phyloP scores from a whole-genome alignment of 805 yeast species.

The Zygoascus flipseniorum region DNA sequence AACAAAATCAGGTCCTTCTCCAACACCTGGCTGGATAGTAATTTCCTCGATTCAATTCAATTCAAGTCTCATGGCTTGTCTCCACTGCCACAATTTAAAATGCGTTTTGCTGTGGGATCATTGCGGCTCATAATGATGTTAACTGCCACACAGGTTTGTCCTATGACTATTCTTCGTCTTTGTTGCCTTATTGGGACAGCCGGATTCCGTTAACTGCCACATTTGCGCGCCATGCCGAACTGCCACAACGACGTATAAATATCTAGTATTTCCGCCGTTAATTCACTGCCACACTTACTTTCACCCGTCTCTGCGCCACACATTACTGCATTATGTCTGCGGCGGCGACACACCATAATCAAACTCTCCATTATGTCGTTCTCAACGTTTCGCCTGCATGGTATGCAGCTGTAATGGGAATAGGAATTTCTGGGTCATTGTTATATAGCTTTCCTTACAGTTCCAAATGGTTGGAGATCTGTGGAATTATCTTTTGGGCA shows the following conservation, averaged over 20 bases:
- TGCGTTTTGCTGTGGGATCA: too few relatives aligned
- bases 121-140: too few relatives aligned
- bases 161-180: too few relatives aligned
- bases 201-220: neutral
- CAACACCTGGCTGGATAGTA: too few relatives aligned
- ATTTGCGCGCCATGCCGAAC: neutral
- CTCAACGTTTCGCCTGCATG: slow-evolving; percentile 27
- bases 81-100: too few relatives aligned
- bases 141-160: too few relatives aligned
- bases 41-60: too few relatives aligned
- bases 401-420: slow-evolving; percentile 78
- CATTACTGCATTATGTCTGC: neutral
- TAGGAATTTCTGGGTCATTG: slow-evolving; percentile 61
- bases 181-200: neutral
- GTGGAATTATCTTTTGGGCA: slow-evolving; percentile 58
- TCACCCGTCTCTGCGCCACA: neutral
- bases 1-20: too few relatives aligned
- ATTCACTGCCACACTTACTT: neutral
- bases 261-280: neutral
- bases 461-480: slow-evolving; percentile 46
- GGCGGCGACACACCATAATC: neutral
- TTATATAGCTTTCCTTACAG: slow-evolving; percentile 60
- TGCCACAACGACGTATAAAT: neutral
- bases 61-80: too few relatives aligned
- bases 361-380: neutral